Conservation (phyloP, 1,139 yeast genomes). For the Hyphopichia wangnamkhiaoensis region DNA sequence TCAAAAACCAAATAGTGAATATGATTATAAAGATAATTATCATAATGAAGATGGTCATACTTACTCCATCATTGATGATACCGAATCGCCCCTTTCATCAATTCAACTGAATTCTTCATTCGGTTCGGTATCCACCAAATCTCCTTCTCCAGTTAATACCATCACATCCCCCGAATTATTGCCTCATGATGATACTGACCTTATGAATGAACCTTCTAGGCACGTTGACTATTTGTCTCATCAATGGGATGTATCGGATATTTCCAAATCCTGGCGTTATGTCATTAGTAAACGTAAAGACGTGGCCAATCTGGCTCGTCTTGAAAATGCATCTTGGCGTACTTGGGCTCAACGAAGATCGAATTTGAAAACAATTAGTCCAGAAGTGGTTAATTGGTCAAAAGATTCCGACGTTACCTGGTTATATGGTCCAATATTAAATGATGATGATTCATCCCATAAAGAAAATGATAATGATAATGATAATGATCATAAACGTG, state of each 20-base stretch:
- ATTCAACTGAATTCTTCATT: slow-evolving; percentile 1
- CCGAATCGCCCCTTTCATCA: slow-evolving; percentile 1
- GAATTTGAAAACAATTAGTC: slow-evolving; percentile 65
- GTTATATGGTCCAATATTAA: slow-evolving; percentile 77
- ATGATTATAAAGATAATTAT: background rate
- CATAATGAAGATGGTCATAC: slow-evolving; percentile 4
- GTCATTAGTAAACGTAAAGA: slow-evolving; percentile 79
- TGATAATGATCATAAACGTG: slow-evolving; percentile 20
- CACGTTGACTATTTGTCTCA: slow-evolving; percentile 95
- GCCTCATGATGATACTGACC: slow-evolving; percentile 85
- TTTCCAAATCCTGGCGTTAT: slow-evolving; percentile 93
- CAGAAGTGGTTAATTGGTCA: slow-evolving; percentile 76
- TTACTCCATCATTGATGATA: slow-evolving; percentile 2
- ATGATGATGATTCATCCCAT: slow-evolving; percentile 27
- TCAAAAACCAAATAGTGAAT: background rate
- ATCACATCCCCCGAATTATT: slow-evolving; percentile 38
- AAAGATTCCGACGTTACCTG: slow-evolving; percentile 81
- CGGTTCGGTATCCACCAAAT: slow-evolving; percentile 8
- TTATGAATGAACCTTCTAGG: slow-evolving; percentile 75
- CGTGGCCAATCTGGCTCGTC: slow-evolving; percentile 64
- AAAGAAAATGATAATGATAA: slow-evolving; percentile 27
- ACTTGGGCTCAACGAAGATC: slow-evolving; percentile 83
- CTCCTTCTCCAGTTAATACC: slow-evolving; percentile 15
- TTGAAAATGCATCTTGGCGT: slow-evolving; percentile 84
- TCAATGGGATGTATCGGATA: slow-evolving; percentile 92